phyloP scores from a whole-genome alignment of 179 eudicot genomes.

The Spinacia oleracea region DNA sequence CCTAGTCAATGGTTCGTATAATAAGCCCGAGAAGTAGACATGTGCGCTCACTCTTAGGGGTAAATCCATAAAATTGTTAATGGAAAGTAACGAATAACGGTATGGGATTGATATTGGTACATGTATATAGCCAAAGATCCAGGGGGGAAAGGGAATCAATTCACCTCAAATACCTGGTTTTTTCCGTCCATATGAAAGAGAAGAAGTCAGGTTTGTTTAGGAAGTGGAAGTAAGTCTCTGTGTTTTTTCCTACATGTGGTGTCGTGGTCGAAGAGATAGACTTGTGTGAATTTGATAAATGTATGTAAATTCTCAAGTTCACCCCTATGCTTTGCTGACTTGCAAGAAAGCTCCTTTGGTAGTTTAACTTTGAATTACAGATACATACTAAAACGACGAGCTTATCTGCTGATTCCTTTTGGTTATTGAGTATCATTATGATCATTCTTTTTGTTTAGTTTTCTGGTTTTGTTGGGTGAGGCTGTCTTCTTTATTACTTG shows the following conservation, averaged over 20 bases:
- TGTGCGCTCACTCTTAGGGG: background rate
- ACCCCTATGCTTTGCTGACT: too few relatives aligned
- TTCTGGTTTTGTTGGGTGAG: too few relatives aligned
- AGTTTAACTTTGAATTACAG: too few relatives aligned
- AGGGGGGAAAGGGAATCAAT: background rate
- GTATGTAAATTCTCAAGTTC: too few relatives aligned
- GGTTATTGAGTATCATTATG: too few relatives aligned
- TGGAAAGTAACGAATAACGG: background rate
- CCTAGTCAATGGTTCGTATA: background rate
- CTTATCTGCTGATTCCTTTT: too few relatives aligned
- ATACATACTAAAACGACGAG: too few relatives aligned
- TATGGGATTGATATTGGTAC: background rate
- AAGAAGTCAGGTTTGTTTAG: background rate
- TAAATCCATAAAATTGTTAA: background rate
- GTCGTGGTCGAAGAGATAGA: background rate
- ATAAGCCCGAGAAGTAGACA: background rate
- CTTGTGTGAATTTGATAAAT: background rate
- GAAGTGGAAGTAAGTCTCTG: background rate
- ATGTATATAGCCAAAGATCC: background rate
- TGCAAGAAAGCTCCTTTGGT: too few relatives aligned
- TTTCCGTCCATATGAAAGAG: background rate
- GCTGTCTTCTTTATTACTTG: too few relatives aligned
- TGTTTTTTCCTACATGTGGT: background rate
- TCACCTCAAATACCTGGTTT: background rate
- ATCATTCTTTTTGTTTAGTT: too few relatives aligned